Conservation (phyloP, 441 rosid species). For the Pelargonium cotyledonis region DNA sequence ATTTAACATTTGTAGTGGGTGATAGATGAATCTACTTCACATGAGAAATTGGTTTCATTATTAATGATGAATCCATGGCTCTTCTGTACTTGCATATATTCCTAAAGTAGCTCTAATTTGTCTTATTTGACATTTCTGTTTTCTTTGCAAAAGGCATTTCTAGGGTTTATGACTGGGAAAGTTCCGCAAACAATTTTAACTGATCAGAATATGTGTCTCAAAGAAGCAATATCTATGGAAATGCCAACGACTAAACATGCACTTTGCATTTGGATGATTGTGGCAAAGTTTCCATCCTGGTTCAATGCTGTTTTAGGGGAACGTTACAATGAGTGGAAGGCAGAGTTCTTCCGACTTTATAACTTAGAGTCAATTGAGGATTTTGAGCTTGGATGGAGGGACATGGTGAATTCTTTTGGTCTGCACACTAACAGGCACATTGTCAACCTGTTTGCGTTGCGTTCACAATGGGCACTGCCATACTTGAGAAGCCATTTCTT, state of each 20-base stretch:
- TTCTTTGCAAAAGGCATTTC: constrained; percentile 52
- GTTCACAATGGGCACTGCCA: constrained; percentile 80
- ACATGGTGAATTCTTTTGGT: constrained; percentile 77
- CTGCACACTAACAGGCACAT: constrained; percentile 81
- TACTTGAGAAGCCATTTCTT: constrained; percentile 82
- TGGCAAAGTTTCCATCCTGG: constrained; percentile 95
- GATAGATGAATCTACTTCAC: neutral
- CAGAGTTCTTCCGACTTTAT: constrained; percentile 79
- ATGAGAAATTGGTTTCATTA: constrained; percentile 6
- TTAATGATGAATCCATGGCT: neutral
- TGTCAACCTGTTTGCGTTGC: constrained; percentile 54
- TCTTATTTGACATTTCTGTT: constrained; percentile 18
- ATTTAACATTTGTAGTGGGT: too few species aligned
- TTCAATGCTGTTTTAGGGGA: constrained; percentile 88
- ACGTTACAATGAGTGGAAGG: constrained; percentile 88
- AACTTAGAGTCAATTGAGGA: constrained; percentile 77
- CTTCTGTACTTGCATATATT: neutral
- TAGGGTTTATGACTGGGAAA: constrained; percentile 86
- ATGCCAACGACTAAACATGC: constrained; percentile 85
- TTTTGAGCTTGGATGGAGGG: constrained; percentile 90
- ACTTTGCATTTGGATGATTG: constrained; percentile 94
- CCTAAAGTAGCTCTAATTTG: constrained; percentile 7
- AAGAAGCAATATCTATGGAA: constrained; percentile 85
- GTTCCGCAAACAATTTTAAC: constrained; percentile 85
- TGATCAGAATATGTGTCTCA: constrained; percentile 86